These are phyloP conservation scores for Hypoxylon trugodes DNA, from an alignment of 495 filamentous ascomycete species.

Conservation along the genomic window DNA sequence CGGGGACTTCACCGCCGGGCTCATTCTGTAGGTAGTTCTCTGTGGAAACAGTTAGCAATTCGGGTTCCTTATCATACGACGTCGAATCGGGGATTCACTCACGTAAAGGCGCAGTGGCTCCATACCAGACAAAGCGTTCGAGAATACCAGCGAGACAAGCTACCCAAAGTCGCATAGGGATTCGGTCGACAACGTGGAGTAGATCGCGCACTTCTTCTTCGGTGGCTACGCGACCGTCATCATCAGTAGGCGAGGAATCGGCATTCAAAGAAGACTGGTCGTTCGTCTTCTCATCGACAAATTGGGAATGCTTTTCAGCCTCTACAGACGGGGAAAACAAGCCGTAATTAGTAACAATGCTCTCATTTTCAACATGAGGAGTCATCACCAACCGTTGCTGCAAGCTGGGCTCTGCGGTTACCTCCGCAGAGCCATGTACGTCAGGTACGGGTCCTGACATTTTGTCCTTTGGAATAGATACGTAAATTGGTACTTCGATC, in stretches of 20 bases:
- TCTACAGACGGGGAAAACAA: slow-evolving; percentile 11
- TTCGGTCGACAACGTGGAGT: slow-evolving; percentile 13
- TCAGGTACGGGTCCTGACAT: slow-evolving; percentile 6
- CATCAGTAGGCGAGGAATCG: background rate
- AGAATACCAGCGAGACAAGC: slow-evolving; percentile 14
- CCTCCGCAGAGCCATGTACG: background rate
- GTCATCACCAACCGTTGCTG: slow-evolving; percentile 20
- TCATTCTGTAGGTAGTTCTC: slow-evolving; percentile 28
- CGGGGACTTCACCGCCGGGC: slow-evolving; percentile 11
- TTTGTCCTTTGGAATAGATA: background rate
- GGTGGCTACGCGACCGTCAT: slow-evolving; percentile 28
- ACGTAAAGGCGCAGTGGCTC: slow-evolving; percentile 24
- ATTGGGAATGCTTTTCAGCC: slow-evolving; percentile 4
- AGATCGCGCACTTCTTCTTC: slow-evolving; percentile 26
- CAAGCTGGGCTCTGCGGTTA: background rate
- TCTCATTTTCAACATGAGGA: background rate
- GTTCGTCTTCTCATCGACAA: background rate
- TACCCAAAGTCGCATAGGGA: slow-evolving; percentile 15
- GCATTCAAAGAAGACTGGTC: slow-evolving; percentile 1
- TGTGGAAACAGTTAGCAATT: slow-evolving; percentile 1
- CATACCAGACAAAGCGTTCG: slow-evolving; percentile 26
- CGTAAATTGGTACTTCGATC: background rate
- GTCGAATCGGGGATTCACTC: background rate
- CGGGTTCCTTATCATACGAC: background rate
- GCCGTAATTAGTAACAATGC: slow-evolving; percentile 13